Percentiles rank a stretch among this genome's conserved stretches.
Evolutionary conservation across 257 asterid genomes (phyloP).

Genomic region (Nicotiana obtusifolia): DNA sequence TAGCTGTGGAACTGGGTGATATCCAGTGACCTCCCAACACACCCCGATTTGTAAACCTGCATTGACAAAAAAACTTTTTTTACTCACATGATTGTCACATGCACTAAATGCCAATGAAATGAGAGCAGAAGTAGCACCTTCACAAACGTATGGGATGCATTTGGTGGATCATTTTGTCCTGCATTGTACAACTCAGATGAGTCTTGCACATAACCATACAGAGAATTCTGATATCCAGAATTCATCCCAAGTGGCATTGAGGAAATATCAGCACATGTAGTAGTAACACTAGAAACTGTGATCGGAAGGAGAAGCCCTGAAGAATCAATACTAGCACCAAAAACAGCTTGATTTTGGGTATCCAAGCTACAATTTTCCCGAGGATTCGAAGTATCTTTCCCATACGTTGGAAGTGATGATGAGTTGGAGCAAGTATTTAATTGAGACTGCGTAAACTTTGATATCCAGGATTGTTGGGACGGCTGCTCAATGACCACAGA

Average conservation of each 20-base stretch:
- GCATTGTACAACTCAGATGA: conserved; percentile 56
- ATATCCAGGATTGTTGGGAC: conserved; percentile 62
- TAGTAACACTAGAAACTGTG: conserved; percentile 44
- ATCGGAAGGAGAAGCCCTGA: conserved; percentile 69
- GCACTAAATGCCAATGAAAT: neutral
- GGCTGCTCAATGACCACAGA: conserved; percentile 49
- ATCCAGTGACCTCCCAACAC: conserved; percentile 91
- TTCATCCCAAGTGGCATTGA: conserved; percentile 46
- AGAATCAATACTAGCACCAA: conserved; percentile 56
- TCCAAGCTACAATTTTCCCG: conserved; percentile 53
- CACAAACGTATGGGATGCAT: conserved; percentile 51
- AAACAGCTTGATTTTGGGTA: conserved; percentile 56
- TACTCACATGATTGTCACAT: neutral
- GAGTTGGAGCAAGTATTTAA: conserved; percentile 38
- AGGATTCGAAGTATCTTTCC: conserved; percentile 53
- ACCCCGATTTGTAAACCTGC: conserved; percentile 82
- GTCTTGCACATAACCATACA: conserved; percentile 59
- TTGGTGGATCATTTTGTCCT: conserved; percentile 56
- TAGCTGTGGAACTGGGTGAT: conserved; percentile 90
- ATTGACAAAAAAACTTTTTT: neutral
- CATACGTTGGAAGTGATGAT: conserved; percentile 38
- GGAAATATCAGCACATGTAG: conserved; percentile 58
- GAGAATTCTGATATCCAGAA: conserved; percentile 62
- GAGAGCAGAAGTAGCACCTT: conserved; percentile 46
- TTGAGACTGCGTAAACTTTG: conserved; percentile 47